Evolutionary conservation across 192 early-diverging fungal species (phyloP).

Genomic region (Dispira parvispora): DNA sequence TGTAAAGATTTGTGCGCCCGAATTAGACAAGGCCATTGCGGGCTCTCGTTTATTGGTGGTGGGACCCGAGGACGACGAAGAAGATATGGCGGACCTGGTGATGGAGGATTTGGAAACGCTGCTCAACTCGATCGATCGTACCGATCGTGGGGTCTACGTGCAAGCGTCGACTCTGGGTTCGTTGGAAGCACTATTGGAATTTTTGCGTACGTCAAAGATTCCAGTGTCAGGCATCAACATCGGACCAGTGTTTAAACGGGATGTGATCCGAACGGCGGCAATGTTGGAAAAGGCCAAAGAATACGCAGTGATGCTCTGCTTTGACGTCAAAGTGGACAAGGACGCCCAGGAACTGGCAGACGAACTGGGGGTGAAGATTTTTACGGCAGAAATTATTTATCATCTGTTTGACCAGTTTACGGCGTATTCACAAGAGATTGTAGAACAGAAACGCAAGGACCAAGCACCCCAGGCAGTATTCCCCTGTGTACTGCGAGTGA

Average conservation of each 20-base stretch:
- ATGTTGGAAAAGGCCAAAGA: slow-evolving; percentile 90
- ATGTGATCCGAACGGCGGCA: slow-evolving; percentile 72
- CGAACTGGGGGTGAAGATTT: slow-evolving; percentile 78
- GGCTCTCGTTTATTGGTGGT: slow-evolving; percentile 88
- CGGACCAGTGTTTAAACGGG: slow-evolving; percentile 95
- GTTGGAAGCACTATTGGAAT: slow-evolving; percentile 88
- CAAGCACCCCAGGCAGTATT: slow-evolving; percentile 82
- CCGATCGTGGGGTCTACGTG: slow-evolving; percentile 86
- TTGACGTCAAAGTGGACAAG: slow-evolving; percentile 77
- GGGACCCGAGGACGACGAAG: slow-evolving; percentile 91
- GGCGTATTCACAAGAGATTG: slow-evolving; percentile 56
- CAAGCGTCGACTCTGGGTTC: slow-evolving; percentile 98
- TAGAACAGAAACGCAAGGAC: slow-evolving; percentile 77
- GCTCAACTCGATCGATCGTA: slow-evolving; percentile 60
- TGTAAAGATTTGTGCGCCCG: slow-evolving; percentile 88
- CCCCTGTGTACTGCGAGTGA: slow-evolving; percentile 83
- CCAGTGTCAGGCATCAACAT: slow-evolving; percentile 94
- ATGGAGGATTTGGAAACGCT: slow-evolving; percentile 74
- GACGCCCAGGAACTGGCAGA: slow-evolving; percentile 87
- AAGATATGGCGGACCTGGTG: slow-evolving; percentile 86
- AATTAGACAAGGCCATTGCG: slow-evolving; percentile 90
- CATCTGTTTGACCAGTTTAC: slow-evolving; percentile 92
- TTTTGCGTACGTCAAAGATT: slow-evolving; percentile 78
- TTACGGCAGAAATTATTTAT: slow-evolving; percentile 97
- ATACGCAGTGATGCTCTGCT: slow-evolving; percentile 70